Evolutionary conservation across 2,329 filamentous ascomycete species (phyloP).

Genomic region (Exophiala lecanii-corni): DNA sequence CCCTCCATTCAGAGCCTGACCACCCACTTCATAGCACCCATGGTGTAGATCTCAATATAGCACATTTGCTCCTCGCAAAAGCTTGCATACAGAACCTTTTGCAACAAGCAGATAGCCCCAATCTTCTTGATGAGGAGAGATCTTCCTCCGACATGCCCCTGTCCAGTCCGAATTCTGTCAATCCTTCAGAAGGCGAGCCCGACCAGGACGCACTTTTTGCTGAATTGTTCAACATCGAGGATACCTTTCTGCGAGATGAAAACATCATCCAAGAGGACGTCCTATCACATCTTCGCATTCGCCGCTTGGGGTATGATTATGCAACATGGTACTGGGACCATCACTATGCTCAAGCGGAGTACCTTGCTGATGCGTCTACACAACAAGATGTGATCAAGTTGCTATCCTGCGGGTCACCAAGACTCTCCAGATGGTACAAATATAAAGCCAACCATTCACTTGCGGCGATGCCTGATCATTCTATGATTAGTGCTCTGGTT

Average conservation of each 20-base stretch:
- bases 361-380: slow-evolving; percentile 3
- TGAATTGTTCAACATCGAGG: slow-evolving; percentile 12
- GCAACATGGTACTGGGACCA: slow-evolving; percentile 8
- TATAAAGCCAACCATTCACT: slow-evolving; percentile 9
- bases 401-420: slow-evolving; percentile 3
- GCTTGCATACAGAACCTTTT: slow-evolving; percentile 9
- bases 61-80: slow-evolving; percentile 7
- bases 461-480: slow-evolving; percentile 6
- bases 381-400: slow-evolving; percentile 7
- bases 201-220: slow-evolving; percentile 6
- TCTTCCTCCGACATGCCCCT: slow-evolving; percentile 2
- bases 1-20: slow-evolving; percentile 5
- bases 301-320: slow-evolving; percentile 12
- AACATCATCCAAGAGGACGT: slow-evolving; percentile 4
- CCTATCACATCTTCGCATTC: slow-evolving; percentile 1
- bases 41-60: slow-evolving; percentile 7
- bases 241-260: slow-evolving; percentile 15
- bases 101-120: slow-evolving; percentile 1
- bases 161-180: slow-evolving; percentile 8
- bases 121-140: slow-evolving; percentile 7
- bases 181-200: slow-evolving; percentile 1
- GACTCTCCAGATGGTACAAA: slow-evolving; percentile 10
- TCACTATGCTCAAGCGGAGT: slow-evolving; percentile 8
- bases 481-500: slow-evolving; percentile 6
- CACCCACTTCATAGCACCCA: slow-evolving; percentile 11